Percentiles rank a stretch among this genome's conserved stretches.
Evolutionary conservation across 345 rosid species (phyloP).

Genomic region (Eutrema heterophyllum): DNA sequence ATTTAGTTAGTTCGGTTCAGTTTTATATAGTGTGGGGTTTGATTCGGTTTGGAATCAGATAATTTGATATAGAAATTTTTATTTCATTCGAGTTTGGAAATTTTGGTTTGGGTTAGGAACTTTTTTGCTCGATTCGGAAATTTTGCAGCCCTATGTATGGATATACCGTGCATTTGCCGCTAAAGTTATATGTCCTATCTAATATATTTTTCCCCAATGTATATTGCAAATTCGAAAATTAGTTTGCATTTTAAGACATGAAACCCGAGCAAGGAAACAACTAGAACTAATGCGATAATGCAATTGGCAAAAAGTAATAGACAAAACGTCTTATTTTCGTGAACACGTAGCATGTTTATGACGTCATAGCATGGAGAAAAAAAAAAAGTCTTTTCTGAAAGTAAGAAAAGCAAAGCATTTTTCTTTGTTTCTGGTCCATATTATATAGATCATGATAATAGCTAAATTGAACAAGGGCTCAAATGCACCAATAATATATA

Average conservation of each 20-base stretch:
- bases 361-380: slow-evolving; percentile 9
- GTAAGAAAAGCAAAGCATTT: slow-evolving; percentile 20
- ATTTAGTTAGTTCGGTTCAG: too few relatives aligned
- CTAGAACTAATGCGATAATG: not conserved
- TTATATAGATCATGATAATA: not conserved
- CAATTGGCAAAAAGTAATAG: slow-evolving; percentile 1
- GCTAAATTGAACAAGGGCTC: not conserved
- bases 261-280: not conserved
- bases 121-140: too few relatives aligned
- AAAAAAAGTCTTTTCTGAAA: not conserved
- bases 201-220: too few relatives aligned
- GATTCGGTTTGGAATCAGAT: too few relatives aligned
- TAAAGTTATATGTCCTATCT: not conserved
- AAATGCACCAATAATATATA: slow-evolving; percentile 9
- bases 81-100: too few relatives aligned
- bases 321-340: not conserved
- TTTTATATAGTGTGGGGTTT: too few relatives aligned
- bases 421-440: slow-evolving; percentile 12
- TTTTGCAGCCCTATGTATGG: too few relatives aligned
- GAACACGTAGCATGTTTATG: slow-evolving; percentile 26
- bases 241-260: not conserved
- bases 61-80: too few relatives aligned
- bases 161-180: not conserved
- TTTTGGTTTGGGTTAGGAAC: too few relatives aligned
- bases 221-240: not conserved